Evolutionary conservation across 495 filamentous ascomycete genomes (phyloP), one percentile per base, ranked within the genome.

Genomic region (Aspergillus funiculosus): DNA sequence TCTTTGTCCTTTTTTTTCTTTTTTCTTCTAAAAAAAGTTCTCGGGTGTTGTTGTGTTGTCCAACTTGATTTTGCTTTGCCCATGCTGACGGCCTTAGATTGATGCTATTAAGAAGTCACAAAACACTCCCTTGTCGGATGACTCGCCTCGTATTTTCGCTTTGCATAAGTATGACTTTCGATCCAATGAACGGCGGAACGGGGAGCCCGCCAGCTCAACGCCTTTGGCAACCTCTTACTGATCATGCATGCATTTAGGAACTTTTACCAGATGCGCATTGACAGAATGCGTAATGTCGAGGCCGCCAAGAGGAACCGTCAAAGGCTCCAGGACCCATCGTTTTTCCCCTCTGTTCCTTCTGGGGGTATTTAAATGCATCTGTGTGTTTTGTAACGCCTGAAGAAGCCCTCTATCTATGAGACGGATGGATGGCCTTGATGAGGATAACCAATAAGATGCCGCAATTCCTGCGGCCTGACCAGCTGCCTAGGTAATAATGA

Each of bases 291-390:
- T 38, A 86, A 86, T 60, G 77, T 77, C 10, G 89, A 95, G 60
- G 75, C 85, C 37, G 82, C 87, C 20, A 91, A 82, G 60, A 75
- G 86, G 22, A 94, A 91, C 59, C 77, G 82, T 19, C 87, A 95
- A 57, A 76, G 89, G 19, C 53, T 97, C 54, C 83, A 76, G 56
- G 87, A 86, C 56, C 86, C 89, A 11, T 78, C 74, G 21, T 68
- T 79, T 13, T 95, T 95, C 46, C 91, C 91, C 5, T 84, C 85
- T 42, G 91, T 92, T 15, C 91, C 91, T 11, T 83, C 77, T 39
- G 72, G 75, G 18, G 71, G 80, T 11, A 74, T 80, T n/a, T 82
- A 32, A 57, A 34, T 5, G 18, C 15, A 19, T 14, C 13, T 0
- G 19, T 20, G 18, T 15, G 4, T 14, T 5, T 29, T 39, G 36